Evolutionary conservation across 2,329 filamentous ascomycete species (phyloP).

Genomic region (Penicillium sp.): DNA sequence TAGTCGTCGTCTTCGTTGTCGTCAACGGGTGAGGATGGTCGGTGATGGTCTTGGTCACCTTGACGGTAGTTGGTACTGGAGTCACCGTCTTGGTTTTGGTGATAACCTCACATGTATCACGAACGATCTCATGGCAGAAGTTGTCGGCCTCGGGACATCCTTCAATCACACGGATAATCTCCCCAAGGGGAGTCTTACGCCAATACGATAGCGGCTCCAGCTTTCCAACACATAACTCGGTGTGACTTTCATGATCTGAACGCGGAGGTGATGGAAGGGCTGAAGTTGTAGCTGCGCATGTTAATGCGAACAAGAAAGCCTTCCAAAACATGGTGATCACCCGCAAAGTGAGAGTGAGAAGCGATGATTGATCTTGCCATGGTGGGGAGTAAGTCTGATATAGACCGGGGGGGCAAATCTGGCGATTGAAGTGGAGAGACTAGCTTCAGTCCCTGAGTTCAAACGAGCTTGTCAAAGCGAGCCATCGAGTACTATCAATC

Average conservation of each 20-base stretch:
- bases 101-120: background rate
- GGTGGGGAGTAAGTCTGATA: no score
- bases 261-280: background rate
- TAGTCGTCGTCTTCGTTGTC: background rate
- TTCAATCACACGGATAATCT: background rate
- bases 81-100: constrained; percentile 7
- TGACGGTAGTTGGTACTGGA: constrained; percentile 1
- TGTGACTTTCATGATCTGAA: background rate
- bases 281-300: background rate
- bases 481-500: no score
- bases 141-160: background rate
- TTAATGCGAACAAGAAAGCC: background rate
- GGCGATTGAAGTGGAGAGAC: no score
- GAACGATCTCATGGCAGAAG: constrained; percentile 5
- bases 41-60: constrained; percentile 4
- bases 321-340: background rate
- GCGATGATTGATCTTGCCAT: no score
- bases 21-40: background rate
- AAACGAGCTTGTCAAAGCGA: no score
- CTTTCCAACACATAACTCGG: background rate
- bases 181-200: background rate
- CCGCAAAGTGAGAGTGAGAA: no score
- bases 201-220: background rate
- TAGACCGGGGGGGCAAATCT: no score
- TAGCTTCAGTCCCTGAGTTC: no score